These are phyloP conservation scores for Hypomyces perniciosus DNA, from an alignment of 2,329 filamentous ascomycete species.

Conservation along the genomic window DNA sequence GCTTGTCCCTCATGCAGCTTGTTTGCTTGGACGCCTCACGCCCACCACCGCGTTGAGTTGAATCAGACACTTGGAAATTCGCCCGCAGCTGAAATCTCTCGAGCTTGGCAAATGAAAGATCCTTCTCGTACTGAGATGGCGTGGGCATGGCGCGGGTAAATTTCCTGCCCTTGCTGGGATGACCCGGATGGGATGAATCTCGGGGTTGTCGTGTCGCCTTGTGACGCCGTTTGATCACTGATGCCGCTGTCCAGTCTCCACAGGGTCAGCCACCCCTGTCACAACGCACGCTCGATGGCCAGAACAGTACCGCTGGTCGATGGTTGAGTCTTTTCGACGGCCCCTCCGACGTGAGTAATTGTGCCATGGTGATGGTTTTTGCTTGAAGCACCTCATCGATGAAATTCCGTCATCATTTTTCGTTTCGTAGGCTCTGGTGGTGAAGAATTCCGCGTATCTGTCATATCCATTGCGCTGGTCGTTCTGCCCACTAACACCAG, in stretches of 20 bases:
- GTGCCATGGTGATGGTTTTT: slow-evolving; percentile 5
- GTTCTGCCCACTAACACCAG: slow-evolving; percentile 3
- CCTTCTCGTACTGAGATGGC: background rate
- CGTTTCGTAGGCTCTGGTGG: background rate
- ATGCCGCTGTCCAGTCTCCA: slow-evolving; percentile 14
- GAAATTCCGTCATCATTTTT: background rate
- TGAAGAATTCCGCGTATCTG: background rate
- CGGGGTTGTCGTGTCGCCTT: slow-evolving; percentile 14
- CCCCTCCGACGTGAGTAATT: slow-evolving; percentile 10
- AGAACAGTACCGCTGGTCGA: slow-evolving; percentile 12
- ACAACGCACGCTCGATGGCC: slow-evolving; percentile 15
- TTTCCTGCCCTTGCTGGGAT: background rate
- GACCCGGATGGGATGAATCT: slow-evolving; percentile 11
- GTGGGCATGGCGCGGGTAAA: slow-evolving; percentile 5
- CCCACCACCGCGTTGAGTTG: background rate
- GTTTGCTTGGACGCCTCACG: slow-evolving; percentile 7
- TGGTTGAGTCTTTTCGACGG: slow-evolving; percentile 9
- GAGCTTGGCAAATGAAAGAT: slow-evolving; percentile 4
- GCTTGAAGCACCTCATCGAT: background rate
- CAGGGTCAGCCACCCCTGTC: slow-evolving; percentile 17
- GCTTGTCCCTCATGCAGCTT: slow-evolving; percentile 1
- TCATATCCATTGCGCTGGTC: background rate
- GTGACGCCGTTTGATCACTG: slow-evolving; percentile 16
- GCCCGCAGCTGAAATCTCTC: background rate
- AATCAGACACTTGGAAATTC: background rate